Evolutionary conservation across 2,329 filamentous ascomycete genomes (phyloP).

Genomic region (Biscogniauxia marginata): DNA sequence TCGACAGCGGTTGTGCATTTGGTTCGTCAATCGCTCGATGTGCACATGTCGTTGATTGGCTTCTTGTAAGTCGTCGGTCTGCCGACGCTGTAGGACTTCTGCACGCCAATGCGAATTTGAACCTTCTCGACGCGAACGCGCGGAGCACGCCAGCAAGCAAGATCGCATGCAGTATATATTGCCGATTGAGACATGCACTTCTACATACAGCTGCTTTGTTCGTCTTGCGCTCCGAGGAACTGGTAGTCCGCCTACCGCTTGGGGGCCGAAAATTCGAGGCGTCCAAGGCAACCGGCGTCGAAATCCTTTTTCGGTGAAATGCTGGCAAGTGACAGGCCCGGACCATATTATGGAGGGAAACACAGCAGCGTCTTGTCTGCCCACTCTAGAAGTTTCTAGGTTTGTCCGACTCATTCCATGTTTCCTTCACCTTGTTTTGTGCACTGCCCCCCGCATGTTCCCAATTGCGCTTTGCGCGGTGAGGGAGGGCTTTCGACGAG

Average conservation of each 20-base stretch:
- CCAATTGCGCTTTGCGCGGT: constrained; percentile 15
- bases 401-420: constrained; percentile 10
- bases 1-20: neutral
- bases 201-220: neutral
- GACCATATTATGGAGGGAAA: constrained; percentile 16
- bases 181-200: neutral
- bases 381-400: constrained; percentile 12
- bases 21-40: neutral
- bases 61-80: neutral
- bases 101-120: constrained; percentile 14
- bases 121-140: constrained; percentile 16
- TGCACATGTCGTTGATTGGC: neutral
- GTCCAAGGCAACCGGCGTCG: constrained; percentile 9
- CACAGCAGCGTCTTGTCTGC: constrained; percentile 17
- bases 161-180: neutral
- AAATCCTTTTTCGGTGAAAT: constrained; percentile 21
- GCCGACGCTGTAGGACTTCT: neutral
- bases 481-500: constrained; percentile 13
- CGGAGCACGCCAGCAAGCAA: constrained; percentile 2
- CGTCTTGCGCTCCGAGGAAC: neutral
- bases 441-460: constrained; percentile 1
- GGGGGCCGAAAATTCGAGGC: constrained; percentile 14
- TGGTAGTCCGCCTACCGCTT: constrained; percentile 9
- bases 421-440: constrained; percentile 1
- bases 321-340: constrained; percentile 16